Conservation (phyloP, 2,329 filamentous ascomycete genomes). For the Ceratocystis ficicola region DNA sequence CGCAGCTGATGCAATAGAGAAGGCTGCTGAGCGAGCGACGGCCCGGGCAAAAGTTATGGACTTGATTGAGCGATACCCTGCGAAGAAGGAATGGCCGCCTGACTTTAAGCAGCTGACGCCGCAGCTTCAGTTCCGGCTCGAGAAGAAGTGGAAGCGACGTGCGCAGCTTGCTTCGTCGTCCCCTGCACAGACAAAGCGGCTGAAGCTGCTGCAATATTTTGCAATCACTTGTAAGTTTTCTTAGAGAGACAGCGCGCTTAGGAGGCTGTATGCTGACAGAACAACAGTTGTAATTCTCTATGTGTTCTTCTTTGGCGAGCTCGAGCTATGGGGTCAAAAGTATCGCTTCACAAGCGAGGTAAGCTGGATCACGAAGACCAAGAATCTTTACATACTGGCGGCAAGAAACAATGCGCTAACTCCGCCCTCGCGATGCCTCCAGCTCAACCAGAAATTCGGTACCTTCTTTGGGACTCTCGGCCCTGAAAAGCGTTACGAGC, state of each 20-base stretch:
- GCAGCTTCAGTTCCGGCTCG: conserved; percentile 65
- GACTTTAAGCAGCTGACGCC: conserved; percentile 57
- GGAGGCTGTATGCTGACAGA: background rate
- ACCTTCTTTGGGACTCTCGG: conserved; percentile 34
- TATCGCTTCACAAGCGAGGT: conserved; percentile 36
- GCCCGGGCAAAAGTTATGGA: conserved; percentile 10
- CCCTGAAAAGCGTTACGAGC: conserved; percentile 34
- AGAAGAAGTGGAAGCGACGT: conserved; percentile 65
- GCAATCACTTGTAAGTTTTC: conserved; percentile 42
- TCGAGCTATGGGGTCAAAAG: conserved; percentile 35
- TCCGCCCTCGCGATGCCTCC: background rate
- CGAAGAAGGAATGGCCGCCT: conserved; percentile 66
- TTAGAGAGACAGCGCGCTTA: no score
- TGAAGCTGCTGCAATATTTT: conserved; percentile 52
- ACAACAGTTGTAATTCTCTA: conserved; percentile 30
- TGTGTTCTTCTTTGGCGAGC: conserved; percentile 34
- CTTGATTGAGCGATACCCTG: conserved; percentile 47
- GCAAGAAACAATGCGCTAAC: background rate
- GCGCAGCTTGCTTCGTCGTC: conserved; percentile 48
- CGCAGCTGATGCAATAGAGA: conserved; percentile 12
- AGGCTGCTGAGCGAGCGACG: conserved; percentile 11
- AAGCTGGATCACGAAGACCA: conserved; percentile 6
- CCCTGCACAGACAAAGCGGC: conserved; percentile 51
- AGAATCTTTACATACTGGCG: background rate
- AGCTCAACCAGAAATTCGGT: conserved; percentile 24